A percentile compares a stretch with the other conserved stretches of the same genome.
Evolutionary conservation across 257 asterid species (phyloP).

Genomic region (Thymus mandschuricus): DNA sequence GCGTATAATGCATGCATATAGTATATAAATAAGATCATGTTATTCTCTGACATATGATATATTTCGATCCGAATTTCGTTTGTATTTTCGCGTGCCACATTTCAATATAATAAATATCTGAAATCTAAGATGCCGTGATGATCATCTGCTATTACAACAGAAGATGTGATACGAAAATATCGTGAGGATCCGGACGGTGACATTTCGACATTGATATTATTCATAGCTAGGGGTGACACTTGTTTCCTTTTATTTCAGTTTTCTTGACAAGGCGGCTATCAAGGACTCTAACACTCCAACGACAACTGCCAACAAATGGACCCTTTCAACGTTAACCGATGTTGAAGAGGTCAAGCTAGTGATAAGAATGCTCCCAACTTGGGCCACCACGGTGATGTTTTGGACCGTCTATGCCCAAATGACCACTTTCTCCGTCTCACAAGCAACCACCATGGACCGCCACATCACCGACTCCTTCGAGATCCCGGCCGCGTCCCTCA

Average conservation of each 20-base stretch:
- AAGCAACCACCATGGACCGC: conserved; percentile 80
- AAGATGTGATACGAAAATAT: too few species aligned
- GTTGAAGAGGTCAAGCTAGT: conserved; percentile 86
- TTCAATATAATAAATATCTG: too few species aligned
- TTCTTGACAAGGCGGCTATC: conserved; percentile 87
- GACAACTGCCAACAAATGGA: conserved; percentile 49
- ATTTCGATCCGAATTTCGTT: too few species aligned
- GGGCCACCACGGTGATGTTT: conserved; percentile 87
- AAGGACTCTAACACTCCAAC: conserved; percentile 37
- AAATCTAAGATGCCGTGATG: too few species aligned
- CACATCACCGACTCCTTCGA: conserved; percentile 53
- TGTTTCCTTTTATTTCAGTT: conserved; percentile 26
- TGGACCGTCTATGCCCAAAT: conserved; percentile 89
- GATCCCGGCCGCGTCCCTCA: conserved; percentile 73
- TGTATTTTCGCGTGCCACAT: too few species aligned
- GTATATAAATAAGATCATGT: too few species aligned
- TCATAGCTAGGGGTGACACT: neutral
- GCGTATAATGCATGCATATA: too few species aligned
- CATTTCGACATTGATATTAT: too few species aligned
- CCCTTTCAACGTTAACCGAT: conserved; percentile 70
- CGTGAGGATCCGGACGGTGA: too few species aligned
- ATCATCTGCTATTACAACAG: too few species aligned
- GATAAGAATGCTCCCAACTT: conserved; percentile 73
- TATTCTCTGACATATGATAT: too few species aligned
- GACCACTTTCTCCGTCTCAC: conserved; percentile 88